phyloP scores from a whole-genome alignment of 2,329 filamentous ascomycete species.

The Colletotrichum sidae region DNA sequence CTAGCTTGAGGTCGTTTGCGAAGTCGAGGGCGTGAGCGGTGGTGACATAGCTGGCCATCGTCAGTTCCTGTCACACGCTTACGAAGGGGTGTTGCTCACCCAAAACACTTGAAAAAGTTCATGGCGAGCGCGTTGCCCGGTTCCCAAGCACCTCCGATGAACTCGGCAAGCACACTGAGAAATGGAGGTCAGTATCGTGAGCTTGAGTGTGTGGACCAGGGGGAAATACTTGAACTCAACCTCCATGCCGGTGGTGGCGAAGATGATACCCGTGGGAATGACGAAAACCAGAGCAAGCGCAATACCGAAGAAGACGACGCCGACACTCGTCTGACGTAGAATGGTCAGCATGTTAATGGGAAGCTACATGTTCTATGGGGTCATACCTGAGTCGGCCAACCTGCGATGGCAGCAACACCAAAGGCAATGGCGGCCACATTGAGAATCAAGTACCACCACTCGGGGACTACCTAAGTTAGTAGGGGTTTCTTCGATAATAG shows the following conservation, averaged over 20 bases:
- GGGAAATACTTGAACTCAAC: constrained; percentile 39
- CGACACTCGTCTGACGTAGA: constrained; percentile 49
- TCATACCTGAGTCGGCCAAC: constrained; percentile 50
- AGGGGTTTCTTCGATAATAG: background rate
- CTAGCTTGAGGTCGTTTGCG: constrained; percentile 49
- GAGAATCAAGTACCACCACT: constrained; percentile 58
- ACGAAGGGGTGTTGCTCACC: constrained; percentile 10
- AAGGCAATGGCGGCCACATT: constrained; percentile 46
- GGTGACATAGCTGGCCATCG: constrained; percentile 43
- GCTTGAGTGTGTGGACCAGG: background rate
- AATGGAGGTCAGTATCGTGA: constrained; percentile 23
- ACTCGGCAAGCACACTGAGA: constrained; percentile 33
- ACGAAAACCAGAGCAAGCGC: constrained; percentile 55
- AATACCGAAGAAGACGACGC: constrained; percentile 57
- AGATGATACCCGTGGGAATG: constrained; percentile 57
- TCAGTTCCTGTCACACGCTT: too few species aligned
- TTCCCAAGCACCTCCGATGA: constrained; percentile 32
- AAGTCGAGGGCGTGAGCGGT: constrained; percentile 51
- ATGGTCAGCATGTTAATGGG: background rate
- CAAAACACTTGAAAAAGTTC: constrained; percentile 43
- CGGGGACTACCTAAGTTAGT: constrained; percentile 46
- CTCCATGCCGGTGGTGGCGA: constrained; percentile 55
- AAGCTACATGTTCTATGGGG: too few species aligned
- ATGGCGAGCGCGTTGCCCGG: constrained; percentile 29
- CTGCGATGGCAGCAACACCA: constrained; percentile 49